Evolutionary conservation across 768 basidiomycete species (phyloP).

Genomic region (Lactarius tabidus): DNA sequence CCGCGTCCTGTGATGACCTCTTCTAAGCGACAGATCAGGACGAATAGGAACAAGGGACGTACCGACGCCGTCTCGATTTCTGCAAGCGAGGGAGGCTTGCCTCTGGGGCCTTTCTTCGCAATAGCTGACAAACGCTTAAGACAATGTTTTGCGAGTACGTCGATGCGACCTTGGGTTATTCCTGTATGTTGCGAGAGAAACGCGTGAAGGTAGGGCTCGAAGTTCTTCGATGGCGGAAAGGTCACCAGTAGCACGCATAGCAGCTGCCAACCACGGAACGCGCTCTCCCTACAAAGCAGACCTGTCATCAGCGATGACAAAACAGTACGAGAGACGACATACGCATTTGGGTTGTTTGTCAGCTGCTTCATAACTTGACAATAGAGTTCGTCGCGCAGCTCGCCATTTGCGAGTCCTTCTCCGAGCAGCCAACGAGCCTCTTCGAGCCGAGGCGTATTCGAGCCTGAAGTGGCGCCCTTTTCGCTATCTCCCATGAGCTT

Average conservation of each 20-base stretch:
- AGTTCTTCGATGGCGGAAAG: slow-evolving; percentile 92
- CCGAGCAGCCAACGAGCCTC: slow-evolving; percentile 85
- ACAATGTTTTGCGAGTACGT: slow-evolving; percentile 89
- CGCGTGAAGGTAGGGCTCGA: slow-evolving; percentile 76
- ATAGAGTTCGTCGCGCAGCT: slow-evolving; percentile 90
- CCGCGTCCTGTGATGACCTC: slow-evolving; percentile 59
- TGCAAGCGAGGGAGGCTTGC: slow-evolving; percentile 71
- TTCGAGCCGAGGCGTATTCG: slow-evolving; percentile 55
- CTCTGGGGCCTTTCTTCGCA: slow-evolving; percentile 79
- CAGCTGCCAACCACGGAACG: slow-evolving; percentile 91
- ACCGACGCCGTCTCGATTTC: slow-evolving; percentile 93
- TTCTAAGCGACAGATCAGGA: slow-evolving; percentile 6
- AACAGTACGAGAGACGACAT: slow-evolving; percentile 35
- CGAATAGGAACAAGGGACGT: slow-evolving; percentile 29
- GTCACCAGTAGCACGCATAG: slow-evolving; percentile 87
- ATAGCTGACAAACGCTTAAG: slow-evolving; percentile 71
- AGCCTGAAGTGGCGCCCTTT: slow-evolving; percentile 50
- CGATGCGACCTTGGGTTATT: slow-evolving; percentile 71
- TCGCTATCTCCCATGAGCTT: slow-evolving; percentile 93
- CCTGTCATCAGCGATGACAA: background rate
- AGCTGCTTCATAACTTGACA: slow-evolving; percentile 93
- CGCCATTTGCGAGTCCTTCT: slow-evolving; percentile 74
- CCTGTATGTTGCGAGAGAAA: slow-evolving; percentile 70
- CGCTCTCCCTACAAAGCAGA: slow-evolving; percentile 55
- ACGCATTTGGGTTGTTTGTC: slow-evolving; percentile 76